These are phyloP conservation scores for Cladosporium sp. DNA, from an alignment of 2,329 filamentous ascomycete species.

Conservation along the genomic window DNA sequence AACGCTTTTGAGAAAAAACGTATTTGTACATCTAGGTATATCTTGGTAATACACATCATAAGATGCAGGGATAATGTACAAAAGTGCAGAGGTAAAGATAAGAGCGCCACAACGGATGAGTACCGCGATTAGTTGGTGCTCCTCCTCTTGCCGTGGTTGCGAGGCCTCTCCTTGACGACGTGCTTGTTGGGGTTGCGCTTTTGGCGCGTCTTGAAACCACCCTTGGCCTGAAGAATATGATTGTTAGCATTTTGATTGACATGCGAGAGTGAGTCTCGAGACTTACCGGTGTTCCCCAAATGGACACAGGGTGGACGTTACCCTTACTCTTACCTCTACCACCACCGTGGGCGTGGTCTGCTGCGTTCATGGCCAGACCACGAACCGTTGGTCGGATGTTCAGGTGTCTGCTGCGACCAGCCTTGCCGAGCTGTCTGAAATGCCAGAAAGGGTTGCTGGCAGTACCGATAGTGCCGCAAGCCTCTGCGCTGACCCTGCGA, in stretches of 20 bases:
- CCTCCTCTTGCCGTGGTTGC: conserved; percentile 86
- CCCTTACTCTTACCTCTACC: conserved; percentile 99
- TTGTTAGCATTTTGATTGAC: neutral
- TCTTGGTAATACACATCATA: conserved; percentile 9
- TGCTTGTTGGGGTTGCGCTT: conserved; percentile 89
- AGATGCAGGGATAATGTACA: conserved; percentile 10
- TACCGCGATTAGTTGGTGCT: conserved; percentile 26
- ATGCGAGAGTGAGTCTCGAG: conserved; percentile 1
- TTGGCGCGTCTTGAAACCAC: conserved; percentile 85
- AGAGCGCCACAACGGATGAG: neutral
- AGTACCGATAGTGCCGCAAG: conserved; percentile 90
- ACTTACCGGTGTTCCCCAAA: conserved; percentile 92
- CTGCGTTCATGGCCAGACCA: conserved; percentile 98
- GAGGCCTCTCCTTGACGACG: conserved; percentile 75
- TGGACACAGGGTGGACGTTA: conserved; percentile 90
- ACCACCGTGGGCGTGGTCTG: conserved; percentile 97
- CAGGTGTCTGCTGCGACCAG: conserved; percentile 87
- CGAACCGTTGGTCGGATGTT: conserved; percentile 93
- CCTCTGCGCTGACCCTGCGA: conserved; percentile 82
- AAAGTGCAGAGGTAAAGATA: neutral
- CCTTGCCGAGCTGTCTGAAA: conserved; percentile 89
- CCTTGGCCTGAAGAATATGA: conserved; percentile 56
- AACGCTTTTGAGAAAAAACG: neutral
- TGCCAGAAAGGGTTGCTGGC: conserved; percentile 92
- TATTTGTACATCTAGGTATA: conserved; percentile 13